Evolutionary conservation across 179 eudicot genomes (phyloP).

Genomic region (Beta macrorhiza): DNA sequence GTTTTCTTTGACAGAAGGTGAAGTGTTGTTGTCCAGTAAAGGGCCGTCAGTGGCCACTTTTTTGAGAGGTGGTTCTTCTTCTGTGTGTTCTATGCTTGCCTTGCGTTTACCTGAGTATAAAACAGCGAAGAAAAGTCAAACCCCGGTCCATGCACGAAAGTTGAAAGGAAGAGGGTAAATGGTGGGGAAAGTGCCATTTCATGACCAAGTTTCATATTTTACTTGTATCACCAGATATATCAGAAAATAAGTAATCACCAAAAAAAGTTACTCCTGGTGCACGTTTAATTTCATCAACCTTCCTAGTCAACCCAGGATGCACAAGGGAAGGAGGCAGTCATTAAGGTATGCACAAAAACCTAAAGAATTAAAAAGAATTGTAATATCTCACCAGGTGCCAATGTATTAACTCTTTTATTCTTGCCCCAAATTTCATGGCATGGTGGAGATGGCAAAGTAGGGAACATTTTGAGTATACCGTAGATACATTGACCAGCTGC

Average conservation of each 20-base stretch:
- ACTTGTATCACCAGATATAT: background rate
- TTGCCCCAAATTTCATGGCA: slow-evolving; percentile 43
- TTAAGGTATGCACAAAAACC: background rate
- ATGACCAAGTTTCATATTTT: background rate
- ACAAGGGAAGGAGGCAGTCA: background rate
- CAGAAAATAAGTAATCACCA: background rate
- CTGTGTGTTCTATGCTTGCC: slow-evolving; percentile 44
- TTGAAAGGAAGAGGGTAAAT: background rate
- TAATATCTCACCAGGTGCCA: slow-evolving; percentile 45
- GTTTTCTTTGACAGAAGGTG: slow-evolving; percentile 24
- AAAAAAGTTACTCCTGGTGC: background rate
- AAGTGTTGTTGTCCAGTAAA: slow-evolving; percentile 21
- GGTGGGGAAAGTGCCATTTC: background rate
- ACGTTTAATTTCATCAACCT: background rate
- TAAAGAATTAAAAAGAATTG: slow-evolving; percentile 6
- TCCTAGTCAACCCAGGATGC: background rate
- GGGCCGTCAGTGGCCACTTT: slow-evolving; percentile 47
- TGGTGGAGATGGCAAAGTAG: slow-evolving; percentile 53
- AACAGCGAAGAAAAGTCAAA: background rate
- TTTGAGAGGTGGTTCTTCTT: slow-evolving; percentile 58
- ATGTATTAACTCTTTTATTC: slow-evolving; percentile 45
- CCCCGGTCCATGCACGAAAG: background rate
- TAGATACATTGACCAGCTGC: slow-evolving; percentile 78
- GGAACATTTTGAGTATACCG: slow-evolving; percentile 66
- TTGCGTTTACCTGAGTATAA: slow-evolving; percentile 61